Evolutionary conservation across 2,329 filamentous ascomycete genomes (phyloP).

Genomic region (Aspergillus floridensis): DNA sequence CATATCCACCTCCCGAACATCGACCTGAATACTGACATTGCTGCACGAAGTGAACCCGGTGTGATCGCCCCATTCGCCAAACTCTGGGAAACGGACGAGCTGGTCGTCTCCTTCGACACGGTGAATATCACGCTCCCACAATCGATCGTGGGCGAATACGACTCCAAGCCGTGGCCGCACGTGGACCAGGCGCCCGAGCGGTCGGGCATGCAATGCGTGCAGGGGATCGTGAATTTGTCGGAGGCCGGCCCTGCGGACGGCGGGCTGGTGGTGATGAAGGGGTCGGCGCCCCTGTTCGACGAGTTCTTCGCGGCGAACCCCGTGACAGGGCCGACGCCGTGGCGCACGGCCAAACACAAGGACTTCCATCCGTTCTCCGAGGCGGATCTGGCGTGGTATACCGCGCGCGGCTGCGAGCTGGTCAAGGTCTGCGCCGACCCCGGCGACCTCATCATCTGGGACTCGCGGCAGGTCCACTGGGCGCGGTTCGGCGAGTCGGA

Average conservation of each 20-base stretch:
- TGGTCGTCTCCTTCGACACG: conserved; percentile 3
- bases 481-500: conserved; percentile 1
- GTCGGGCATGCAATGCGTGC: neutral
- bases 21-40: neutral
- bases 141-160: conserved; percentile 2
- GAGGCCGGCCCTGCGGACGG: neutral
- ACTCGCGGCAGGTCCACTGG: conserved; percentile 7
- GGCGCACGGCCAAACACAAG: conserved; percentile 5
- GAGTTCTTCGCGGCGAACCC: conserved; percentile 2
- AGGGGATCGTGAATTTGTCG: neutral
- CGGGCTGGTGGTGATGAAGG: neutral
- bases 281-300: neutral
- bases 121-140: conserved; percentile 4
- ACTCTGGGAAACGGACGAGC: neutral
- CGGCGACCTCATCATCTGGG: conserved; percentile 2
- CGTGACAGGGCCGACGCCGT: conserved; percentile 1
- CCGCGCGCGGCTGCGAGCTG: conserved; percentile 1
- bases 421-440: conserved; percentile 3
- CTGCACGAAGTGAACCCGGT: neutral
- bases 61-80: conserved; percentile 4
- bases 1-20: no score
- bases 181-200: conserved; percentile 3
- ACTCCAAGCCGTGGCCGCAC: conserved; percentile 3
- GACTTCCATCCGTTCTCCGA: conserved; percentile 4
- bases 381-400: neutral